phyloP scores from a whole-genome alignment of 768 basidiomycete genomes.

The Kwoniella dendrophila region DNA sequence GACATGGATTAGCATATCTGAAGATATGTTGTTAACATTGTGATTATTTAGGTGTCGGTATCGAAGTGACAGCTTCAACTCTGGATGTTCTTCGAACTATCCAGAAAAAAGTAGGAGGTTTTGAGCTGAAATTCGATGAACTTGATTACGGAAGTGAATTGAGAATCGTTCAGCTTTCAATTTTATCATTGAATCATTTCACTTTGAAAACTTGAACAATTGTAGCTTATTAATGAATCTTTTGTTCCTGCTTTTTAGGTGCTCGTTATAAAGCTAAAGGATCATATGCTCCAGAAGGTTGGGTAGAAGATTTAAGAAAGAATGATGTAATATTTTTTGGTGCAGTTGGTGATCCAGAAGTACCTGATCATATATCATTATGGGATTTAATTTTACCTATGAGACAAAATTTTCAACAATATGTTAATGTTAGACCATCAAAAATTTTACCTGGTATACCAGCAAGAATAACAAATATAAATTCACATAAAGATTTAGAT shows the following conservation, averaged over 20 bases:
- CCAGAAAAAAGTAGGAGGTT: constrained; percentile 50
- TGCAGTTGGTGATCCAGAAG: constrained; percentile 62
- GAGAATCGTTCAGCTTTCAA: too few species aligned
- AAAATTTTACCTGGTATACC: constrained; percentile 61
- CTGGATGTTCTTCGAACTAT: constrained; percentile 13
- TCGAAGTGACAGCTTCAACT: constrained; percentile 59
- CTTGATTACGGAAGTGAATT: constrained; percentile 55
- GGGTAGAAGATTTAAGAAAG: constrained; percentile 39
- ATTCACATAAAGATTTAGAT: constrained; percentile 59
- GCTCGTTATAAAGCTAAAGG: constrained; percentile 60
- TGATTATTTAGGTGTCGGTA: constrained; percentile 58
- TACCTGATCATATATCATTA: constrained; percentile 66
- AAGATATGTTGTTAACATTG: neutral
- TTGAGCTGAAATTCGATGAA: constrained; percentile 59
- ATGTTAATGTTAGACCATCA: constrained; percentile 58
- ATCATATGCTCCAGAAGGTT: constrained; percentile 59
- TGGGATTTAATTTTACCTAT: constrained; percentile 64
- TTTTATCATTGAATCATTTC: too few species aligned
- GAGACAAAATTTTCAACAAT: constrained; percentile 61
- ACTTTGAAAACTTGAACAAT: too few species aligned
- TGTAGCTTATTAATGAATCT: too few species aligned
- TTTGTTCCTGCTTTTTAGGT: too few species aligned
- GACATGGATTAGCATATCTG: neutral
- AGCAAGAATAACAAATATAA: constrained; percentile 60
- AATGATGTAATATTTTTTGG: constrained; percentile 59